Conservation (phyloP, 1,284 basidiomycete species). For the Puccinia coronata region DNA sequence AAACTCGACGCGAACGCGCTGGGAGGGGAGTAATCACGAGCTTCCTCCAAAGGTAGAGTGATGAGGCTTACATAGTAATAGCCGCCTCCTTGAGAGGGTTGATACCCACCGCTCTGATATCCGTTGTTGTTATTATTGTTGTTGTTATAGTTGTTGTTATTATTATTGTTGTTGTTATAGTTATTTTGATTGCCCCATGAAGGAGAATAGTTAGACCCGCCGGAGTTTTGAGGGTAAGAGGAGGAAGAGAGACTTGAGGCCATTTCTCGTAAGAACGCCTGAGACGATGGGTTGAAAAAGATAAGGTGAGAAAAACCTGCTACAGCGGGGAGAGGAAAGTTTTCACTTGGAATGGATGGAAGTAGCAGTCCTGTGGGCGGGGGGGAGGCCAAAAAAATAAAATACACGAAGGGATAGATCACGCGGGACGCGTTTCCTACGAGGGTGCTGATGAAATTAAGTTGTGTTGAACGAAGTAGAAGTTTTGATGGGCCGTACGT, state of each 20-base stretch:
- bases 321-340: too few relatives aligned
- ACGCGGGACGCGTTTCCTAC: too few relatives aligned
- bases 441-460: too few relatives aligned
- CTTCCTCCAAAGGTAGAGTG: background rate
- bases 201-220: constrained; percentile 19
- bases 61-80: constrained; percentile 15
- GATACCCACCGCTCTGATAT: background rate
- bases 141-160: background rate
- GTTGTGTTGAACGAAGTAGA: too few relatives aligned
- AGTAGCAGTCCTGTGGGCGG: too few relatives aligned
- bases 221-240: background rate
- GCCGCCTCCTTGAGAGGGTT: constrained; percentile 12
- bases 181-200: background rate
- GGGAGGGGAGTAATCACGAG: too few relatives aligned
- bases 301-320: background rate
- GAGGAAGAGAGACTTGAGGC: background rate
- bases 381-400: too few relatives aligned
- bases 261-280: background rate
- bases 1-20: background rate
- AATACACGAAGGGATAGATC: too few relatives aligned
- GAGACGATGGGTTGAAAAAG: background rate
- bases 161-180: background rate
- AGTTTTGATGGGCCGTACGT: too few relatives aligned
- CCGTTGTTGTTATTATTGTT: background rate
- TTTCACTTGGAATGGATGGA: too few relatives aligned